These are phyloP conservation scores for Gossypium raimondii DNA, from an alignment of 345 rosid species.

Conservation along the genomic window DNA sequence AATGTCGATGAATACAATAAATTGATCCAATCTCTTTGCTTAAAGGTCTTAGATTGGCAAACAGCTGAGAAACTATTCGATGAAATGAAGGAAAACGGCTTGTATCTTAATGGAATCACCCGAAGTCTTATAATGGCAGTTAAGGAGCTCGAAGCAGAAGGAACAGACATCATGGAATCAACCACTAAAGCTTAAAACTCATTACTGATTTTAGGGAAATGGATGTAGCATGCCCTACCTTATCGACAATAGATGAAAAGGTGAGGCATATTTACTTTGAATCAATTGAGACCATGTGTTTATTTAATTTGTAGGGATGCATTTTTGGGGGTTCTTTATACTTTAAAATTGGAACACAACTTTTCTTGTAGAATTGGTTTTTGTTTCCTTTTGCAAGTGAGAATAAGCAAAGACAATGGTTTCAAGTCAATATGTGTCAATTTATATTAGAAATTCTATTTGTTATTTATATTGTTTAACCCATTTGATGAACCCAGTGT, in stretches of 20 bases:
- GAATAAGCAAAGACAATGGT: not conserved
- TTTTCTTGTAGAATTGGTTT: not conserved
- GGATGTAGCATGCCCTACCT: not conserved
- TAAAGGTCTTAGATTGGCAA: slow-evolving; percentile 73
- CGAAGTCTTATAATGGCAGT: slow-evolving; percentile 65
- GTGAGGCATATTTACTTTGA: not conserved
- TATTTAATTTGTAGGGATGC: not conserved
- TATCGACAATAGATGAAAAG: not conserved
- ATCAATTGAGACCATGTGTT: not conserved
- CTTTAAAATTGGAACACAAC: not conserved
- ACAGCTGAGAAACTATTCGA: slow-evolving; percentile 60
- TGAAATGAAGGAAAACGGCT: slow-evolving; percentile 65
- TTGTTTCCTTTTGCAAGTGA: not conserved
- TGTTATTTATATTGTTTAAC: not conserved
- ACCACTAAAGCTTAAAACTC: not conserved
- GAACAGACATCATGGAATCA: slow-evolving; percentile 20
- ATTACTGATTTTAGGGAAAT: not conserved
- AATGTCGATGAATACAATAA: slow-evolving; percentile 71
- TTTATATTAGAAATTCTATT: not conserved
- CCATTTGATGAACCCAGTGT: not conserved
- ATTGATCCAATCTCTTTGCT: slow-evolving; percentile 74
- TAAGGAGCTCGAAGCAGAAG: slow-evolving; percentile 70
- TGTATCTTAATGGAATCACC: slow-evolving; percentile 68
- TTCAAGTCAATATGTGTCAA: not conserved
- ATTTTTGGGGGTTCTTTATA: not conserved